Evolutionary conservation across 2,329 filamentous ascomycete genomes (phyloP), one percentile per base, ranked within the genome.

Genomic region (Botrytis squamosa): DNA sequence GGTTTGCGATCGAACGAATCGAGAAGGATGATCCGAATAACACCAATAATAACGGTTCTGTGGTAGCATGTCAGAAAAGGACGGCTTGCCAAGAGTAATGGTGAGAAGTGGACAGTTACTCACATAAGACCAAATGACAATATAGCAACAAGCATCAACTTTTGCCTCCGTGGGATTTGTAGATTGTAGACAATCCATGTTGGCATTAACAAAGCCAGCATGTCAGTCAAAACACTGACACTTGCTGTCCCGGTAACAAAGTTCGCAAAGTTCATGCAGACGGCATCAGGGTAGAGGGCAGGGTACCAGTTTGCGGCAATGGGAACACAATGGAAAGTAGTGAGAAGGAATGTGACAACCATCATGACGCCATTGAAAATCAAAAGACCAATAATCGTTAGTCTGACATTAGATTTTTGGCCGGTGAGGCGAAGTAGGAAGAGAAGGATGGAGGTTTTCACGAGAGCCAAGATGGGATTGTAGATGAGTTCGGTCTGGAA

Each of bases 361-460:
- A 74, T 46, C 40, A 73, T 63, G 20, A 65, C 14, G 29, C 25
- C 66, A 60, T 74, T 75, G 38, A 74, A 52, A 16, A 68, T 62
- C 22, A 75, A n/a, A 44, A 75, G 60, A 4, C 70, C 78, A 64
- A 80, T 74, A 65, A 83, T 82, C 33, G 80, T 77, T 14, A 79
- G 76, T 44, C 80, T 78, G 2, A 84, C 79, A 36, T 75, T 81
- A 42, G 69, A 77, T 73, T 84, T 84, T 71, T 83, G 78, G 55
- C 82, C 76, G 67, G 82, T 81, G 1, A 86, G 81, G 1, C 84
- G 83, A 29, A 84, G 80, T n/a, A 85, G 80, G 74, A 85, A 85
- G n/a, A 86, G 75, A 6, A 86, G 80, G 29, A 85, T 80, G 0
- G 85, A 86, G 2, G 82, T 81, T 77, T 86, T 86, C 73, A 85